Evolutionary conservation across 345 rosid genomes (phyloP).

Genomic region (Ceriops zippeliana): DNA sequence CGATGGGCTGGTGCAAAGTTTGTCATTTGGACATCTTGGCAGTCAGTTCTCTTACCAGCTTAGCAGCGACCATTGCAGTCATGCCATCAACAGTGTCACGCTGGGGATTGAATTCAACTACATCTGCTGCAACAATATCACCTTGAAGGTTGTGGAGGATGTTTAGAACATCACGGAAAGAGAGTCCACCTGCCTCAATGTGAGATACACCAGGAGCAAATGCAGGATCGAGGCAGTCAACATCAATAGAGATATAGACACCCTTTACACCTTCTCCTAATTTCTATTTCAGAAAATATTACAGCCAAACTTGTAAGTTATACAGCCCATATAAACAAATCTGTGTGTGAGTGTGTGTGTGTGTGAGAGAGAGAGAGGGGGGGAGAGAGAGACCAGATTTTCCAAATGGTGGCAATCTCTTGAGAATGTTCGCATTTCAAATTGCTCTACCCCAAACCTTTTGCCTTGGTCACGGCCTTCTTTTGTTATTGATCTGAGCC

Average conservation of each 20-base stretch:
- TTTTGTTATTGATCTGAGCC: constrained; percentile 76
- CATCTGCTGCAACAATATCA: constrained; percentile 88
- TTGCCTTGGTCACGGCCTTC: constrained; percentile 96
- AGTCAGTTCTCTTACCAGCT: constrained; percentile 85
- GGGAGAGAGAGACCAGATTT: constrained; percentile 58
- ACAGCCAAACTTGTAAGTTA: background rate
- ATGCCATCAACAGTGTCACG: constrained; percentile 97
- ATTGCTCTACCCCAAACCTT: constrained; percentile 92
- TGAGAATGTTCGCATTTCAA: constrained; percentile 88
- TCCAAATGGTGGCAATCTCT: constrained; percentile 68
- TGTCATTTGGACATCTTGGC: constrained; percentile 81
- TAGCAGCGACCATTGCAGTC: constrained; percentile 99
- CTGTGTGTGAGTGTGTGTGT: background rate
- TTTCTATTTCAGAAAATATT: constrained; percentile 49
- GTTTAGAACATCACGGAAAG: constrained; percentile 88
- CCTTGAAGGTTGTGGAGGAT: constrained; percentile 82
- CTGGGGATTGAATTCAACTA: constrained; percentile 96
- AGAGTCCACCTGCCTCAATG: constrained; percentile 96
- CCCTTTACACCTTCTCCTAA: constrained; percentile 96
- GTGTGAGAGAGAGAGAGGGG: background rate
- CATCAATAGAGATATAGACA: constrained; percentile 81
- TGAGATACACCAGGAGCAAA: constrained; percentile 99
- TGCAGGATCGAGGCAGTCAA: constrained; percentile 97
- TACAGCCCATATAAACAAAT: background rate
- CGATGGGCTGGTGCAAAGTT: background rate